Evolutionary conservation across 176 grass and related monocot genomes (phyloP).

Genomic region (Otatea glauca): DNA sequence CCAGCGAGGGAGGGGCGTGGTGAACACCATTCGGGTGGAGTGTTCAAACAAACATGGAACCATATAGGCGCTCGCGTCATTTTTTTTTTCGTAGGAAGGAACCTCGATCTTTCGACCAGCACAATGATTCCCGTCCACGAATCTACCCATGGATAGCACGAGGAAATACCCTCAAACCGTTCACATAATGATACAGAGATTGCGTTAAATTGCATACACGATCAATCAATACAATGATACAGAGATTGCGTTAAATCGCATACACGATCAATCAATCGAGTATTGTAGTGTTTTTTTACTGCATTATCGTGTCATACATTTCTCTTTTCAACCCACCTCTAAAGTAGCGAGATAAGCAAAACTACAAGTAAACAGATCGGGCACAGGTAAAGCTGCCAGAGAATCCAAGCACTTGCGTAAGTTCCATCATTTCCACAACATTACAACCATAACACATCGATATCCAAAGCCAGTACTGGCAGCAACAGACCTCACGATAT

Average conservation of each 20-base stretch:
- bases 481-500: not conserved
- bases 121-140: not conserved
- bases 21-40: no score
- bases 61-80: no score
- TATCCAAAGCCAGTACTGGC: not conserved
- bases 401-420: not conserved
- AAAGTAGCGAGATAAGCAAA: not conserved
- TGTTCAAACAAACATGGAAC: no score
- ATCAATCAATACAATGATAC: not conserved
- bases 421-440: conserved; percentile 26
- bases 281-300: not conserved
- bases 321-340: not conserved
- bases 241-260: not conserved
- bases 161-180: not conserved
- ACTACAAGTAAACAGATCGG: conserved; percentile 22
- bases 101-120: not conserved
- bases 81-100: no score
- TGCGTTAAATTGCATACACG: not conserved
- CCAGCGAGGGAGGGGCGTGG: no score
- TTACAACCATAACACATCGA: conserved; percentile 8
- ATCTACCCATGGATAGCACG: not conserved
- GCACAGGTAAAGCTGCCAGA: conserved; percentile 39
- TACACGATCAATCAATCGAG: not conserved
- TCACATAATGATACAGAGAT: not conserved
- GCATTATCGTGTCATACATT: not conserved